phyloP scores from a whole-genome alignment of 2,329 filamentous ascomycete species.

The Fusarium chuoi region DNA sequence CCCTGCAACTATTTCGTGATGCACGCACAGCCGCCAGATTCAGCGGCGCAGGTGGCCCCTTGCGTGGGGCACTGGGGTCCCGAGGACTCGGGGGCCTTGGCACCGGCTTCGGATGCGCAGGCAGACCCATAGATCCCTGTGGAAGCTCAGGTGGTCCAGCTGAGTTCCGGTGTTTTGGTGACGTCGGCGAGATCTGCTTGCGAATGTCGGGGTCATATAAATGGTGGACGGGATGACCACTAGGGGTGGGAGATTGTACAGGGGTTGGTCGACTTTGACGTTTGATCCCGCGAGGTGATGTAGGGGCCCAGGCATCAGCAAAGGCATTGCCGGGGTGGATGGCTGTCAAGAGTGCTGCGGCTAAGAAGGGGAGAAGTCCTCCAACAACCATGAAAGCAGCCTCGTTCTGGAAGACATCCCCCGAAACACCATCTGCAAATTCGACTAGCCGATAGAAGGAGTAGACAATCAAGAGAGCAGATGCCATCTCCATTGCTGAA shows the following conservation, averaged over 20 bases:
- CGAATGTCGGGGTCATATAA: constrained; percentile 50
- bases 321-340: constrained; percentile 55
- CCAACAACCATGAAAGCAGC: constrained; percentile 53
- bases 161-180: constrained; percentile 34
- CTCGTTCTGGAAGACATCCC: constrained; percentile 52
- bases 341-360: constrained; percentile 49
- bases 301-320: constrained; percentile 53
- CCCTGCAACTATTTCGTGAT: constrained; percentile 10
- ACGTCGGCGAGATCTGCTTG: constrained; percentile 44
- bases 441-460: constrained; percentile 56
- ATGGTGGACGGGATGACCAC: constrained; percentile 43
- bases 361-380: constrained; percentile 53
- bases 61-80: constrained; percentile 17
- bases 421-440: constrained; percentile 50
- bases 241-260: constrained; percentile 31
- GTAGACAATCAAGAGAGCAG: constrained; percentile 53
- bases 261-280: constrained; percentile 32
- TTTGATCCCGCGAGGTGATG: constrained; percentile 46
- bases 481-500: constrained; percentile 52
- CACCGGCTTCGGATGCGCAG: constrained; percentile 42
- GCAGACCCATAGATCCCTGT: constrained; percentile 45
- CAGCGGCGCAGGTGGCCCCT: constrained; percentile 30
- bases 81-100: constrained; percentile 22
- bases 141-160: constrained; percentile 35
- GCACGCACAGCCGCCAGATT: constrained; percentile 21